A percentile compares a stretch with the other conserved stretches of the same genome.
These are phyloP conservation scores for Mycena latifolia DNA, from an alignment of 768 basidiomycete genomes.

Conservation along the genomic window DNA sequence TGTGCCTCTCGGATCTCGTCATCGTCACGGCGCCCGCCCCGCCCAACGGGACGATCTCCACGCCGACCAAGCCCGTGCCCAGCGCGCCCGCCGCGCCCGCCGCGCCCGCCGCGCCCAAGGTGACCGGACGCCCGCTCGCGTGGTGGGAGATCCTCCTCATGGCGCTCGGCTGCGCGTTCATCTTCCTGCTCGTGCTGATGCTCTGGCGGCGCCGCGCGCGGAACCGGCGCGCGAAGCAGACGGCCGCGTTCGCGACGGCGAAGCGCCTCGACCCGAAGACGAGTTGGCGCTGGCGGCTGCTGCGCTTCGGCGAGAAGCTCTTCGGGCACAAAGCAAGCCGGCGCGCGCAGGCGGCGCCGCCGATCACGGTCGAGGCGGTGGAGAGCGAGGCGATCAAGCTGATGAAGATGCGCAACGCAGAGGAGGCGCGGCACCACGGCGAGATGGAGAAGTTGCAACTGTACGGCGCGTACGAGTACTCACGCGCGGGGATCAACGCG, in stretches of 20 bases:
- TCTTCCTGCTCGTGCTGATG: slow-evolving; percentile 75
- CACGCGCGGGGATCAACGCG: slow-evolving; percentile 46
- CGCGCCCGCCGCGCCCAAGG: slow-evolving; percentile 48
- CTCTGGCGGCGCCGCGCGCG: slow-evolving; percentile 79
- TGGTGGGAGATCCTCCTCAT: slow-evolving; percentile 93
- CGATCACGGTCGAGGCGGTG: slow-evolving; percentile 35
- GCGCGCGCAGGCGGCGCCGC: slow-evolving; percentile 34
- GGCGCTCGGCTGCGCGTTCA: slow-evolving; percentile 84
- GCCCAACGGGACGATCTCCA: slow-evolving; percentile 55
- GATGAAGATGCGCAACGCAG: slow-evolving; percentile 62
- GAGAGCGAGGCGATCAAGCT: slow-evolving; percentile 62
- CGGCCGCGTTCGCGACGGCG: slow-evolving; percentile 71
- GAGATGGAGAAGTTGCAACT: slow-evolving; percentile 66
- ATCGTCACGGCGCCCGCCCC: slow-evolving; percentile 60
- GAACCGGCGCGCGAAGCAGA: slow-evolving; percentile 75
- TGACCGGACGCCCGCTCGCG: slow-evolving; percentile 53
- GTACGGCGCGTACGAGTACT: slow-evolving; percentile 61
- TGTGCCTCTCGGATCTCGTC: slow-evolving; percentile 85
- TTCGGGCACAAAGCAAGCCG: slow-evolving; percentile 59
- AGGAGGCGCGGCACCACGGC: slow-evolving; percentile 61
- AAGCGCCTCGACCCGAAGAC: slow-evolving; percentile 63
- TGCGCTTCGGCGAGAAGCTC: slow-evolving; percentile 67
- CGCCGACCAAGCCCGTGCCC: slow-evolving; percentile 59
- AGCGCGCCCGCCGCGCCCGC: slow-evolving; percentile 58
- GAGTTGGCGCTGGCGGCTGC: slow-evolving; percentile 69